Base-by-base conservation (phyloP, 257 asterid genomes). In the Scutellaria minor region DNA sequence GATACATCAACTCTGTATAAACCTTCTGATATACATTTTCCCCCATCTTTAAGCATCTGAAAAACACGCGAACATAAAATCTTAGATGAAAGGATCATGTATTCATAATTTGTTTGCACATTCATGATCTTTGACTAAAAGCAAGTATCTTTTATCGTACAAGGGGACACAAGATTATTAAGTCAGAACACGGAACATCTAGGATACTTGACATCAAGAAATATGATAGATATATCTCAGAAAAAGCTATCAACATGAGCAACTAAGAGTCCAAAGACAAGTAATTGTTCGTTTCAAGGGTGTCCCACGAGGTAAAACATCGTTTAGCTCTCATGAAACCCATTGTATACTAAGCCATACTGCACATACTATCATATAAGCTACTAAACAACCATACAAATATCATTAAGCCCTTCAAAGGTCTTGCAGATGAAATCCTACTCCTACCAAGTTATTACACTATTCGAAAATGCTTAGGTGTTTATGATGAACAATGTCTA, bases 1-100 rank as follows among this genome's bases (percentile, higher is more conserved):
- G 47, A 77, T 54, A 45, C 53, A 12, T 67, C 59, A 42, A 65
- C 55, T 77, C 46, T 67, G 65, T 59, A 59, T 41, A 40, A 65
- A 62, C 64, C 65, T 79, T 50, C 13, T 39, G 18, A 15, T 68
- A 64, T 40, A 47, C 68, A 20, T 51, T 20, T 64, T 57, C 74
- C 61, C 66, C 79, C 55, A 1, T 52, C 58, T 7, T 61, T 60
- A 40, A 35, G 46, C 71, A 81, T 64, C 80, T 81, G 79, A 22
- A 46, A 56, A 68, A 64, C 64, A 57, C 8, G 22, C 48, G 0
- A 22, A 58, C 11, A 60, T 12, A 18, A 31, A 13, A 10, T 14
- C 40, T 44, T 60, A 62, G 65, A 72, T 7, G 20, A 53, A 42
- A 10, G n/a, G 18, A 15, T 41, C 58, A 8, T 12, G 46, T 9